Percentiles rank a stretch among this genome's conserved stretches.
Conservation (phyloP, 2,329 filamentous ascomycete species). For the Colletotrichum sp. region DNA sequence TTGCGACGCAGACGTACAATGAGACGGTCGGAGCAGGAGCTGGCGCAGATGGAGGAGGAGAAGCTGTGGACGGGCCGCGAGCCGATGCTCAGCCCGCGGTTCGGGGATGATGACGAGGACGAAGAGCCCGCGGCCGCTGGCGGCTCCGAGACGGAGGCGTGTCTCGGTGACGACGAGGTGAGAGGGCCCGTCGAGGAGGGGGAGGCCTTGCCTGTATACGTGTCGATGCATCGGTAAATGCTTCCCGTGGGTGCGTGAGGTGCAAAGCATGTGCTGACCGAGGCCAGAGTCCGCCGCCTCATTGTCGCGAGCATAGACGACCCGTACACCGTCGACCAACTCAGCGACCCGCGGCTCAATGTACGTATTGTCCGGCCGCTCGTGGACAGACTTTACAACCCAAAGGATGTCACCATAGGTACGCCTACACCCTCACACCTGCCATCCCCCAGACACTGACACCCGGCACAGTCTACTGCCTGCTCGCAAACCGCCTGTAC, state of each 20-base stretch:
- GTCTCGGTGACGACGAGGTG: constrained; percentile 1
- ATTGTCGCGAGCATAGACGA: constrained; percentile 37
- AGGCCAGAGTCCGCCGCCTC: constrained; percentile 11
- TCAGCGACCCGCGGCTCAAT: constrained; percentile 72
- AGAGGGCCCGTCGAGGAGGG: not conserved
- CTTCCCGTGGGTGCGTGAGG: not conserved
- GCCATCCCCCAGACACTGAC: not conserved
- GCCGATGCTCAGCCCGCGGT: not conserved
- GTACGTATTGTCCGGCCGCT: constrained; percentile 69
- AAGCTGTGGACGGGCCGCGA: constrained; percentile 5
- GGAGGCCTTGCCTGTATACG: not conserved
- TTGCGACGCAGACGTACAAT: constrained; percentile 15
- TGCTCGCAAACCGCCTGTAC: constrained; percentile 73
- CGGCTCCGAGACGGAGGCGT: constrained; percentile 17
- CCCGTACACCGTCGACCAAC: constrained; percentile 60
- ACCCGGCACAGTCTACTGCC: constrained; percentile 64
- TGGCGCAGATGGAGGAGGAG: constrained; percentile 7
- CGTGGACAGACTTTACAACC: constrained; percentile 71
- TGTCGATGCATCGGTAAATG: constrained; percentile 19
- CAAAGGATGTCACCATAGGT: constrained; percentile 69
- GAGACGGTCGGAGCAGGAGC: not conserved
- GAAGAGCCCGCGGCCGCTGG: not conserved
- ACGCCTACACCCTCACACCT: constrained; percentile 22
- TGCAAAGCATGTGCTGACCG: not conserved
- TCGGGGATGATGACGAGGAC: not conserved